These are phyloP conservation scores for Podospora pseudoanserina DNA, from an alignment of 495 filamentous ascomycete species.

Conservation along the genomic window DNA sequence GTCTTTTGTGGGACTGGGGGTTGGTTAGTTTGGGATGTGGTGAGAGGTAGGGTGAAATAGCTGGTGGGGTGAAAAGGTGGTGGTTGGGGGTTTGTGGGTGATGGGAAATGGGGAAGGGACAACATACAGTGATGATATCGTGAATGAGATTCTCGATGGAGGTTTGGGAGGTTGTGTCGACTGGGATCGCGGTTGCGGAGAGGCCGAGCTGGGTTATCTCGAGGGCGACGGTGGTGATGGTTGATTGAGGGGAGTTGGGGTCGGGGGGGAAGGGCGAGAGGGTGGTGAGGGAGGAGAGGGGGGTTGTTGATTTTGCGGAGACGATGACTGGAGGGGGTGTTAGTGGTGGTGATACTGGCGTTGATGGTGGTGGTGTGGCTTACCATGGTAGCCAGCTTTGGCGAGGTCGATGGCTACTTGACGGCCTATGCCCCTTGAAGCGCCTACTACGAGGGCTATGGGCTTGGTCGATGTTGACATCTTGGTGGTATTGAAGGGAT, in stretches of 20 bases:
- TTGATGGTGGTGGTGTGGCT: constrained; percentile 7
- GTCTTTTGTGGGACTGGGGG: constrained; percentile 44
- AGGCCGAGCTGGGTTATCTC: constrained; percentile 70
- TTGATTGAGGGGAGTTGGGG: constrained; percentile 74
- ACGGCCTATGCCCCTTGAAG: constrained; percentile 73
- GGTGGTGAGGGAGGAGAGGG: constrained; percentile 57
- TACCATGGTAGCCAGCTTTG: constrained; percentile 66
- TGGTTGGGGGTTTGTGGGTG: no score
- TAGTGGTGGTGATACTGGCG: background rate
- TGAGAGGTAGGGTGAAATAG: no score
- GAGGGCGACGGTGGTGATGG: constrained; percentile 76
- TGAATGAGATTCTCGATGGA: constrained; percentile 62
- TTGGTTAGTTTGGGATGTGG: no score
- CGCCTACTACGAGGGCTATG: constrained; percentile 70
- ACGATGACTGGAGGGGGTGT: constrained; percentile 59
- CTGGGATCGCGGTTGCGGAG: constrained; percentile 60
- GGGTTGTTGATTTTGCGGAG: constrained; percentile 72
- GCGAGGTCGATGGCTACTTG: constrained; percentile 75
- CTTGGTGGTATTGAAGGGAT: background rate
- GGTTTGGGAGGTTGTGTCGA: constrained; percentile 63
- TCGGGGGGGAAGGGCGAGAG: constrained; percentile 67
- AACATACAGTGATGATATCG: constrained; percentile 51
- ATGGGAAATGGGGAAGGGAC: background rate
- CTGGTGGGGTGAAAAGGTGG: no score
- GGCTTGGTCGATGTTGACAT: constrained; percentile 17